Percentiles rank a stretch among this genome's conserved stretches.
Evolutionary conservation across 768 basidiomycete species (phyloP).

Genomic region (Atractiella rhizophila): DNA sequence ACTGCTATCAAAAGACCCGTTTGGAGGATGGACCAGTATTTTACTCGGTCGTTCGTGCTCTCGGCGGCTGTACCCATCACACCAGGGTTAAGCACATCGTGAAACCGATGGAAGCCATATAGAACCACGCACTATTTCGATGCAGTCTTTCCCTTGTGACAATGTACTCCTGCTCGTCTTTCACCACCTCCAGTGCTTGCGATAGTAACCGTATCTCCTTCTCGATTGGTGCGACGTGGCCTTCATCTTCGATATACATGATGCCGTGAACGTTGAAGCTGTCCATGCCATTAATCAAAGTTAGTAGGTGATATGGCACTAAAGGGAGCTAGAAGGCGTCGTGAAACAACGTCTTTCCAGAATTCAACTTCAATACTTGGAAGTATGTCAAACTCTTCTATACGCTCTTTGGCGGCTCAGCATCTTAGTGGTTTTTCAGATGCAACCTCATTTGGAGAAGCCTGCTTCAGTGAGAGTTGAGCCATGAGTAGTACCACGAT

Average conservation of each 20-base stretch:
- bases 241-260: slow-evolving; percentile 68
- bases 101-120: not conserved
- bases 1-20: slow-evolving; percentile 60
- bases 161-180: slow-evolving; percentile 98
- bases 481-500: no score
- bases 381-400: no score
- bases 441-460: no score
- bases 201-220: slow-evolving; percentile 71
- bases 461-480: no score
- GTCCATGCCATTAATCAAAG: no score
- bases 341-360: no score
- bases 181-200: slow-evolving; percentile 57
- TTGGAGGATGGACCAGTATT: slow-evolving; percentile 96
- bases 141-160: slow-evolving; percentile 78
- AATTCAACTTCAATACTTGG: no score
- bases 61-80: slow-evolving; percentile 22
- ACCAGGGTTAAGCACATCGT: not conserved
- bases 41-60: slow-evolving; percentile 58
- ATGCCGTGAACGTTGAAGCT: slow-evolving; percentile 98
- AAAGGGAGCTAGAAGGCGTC: no score
- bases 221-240: slow-evolving; percentile 71
- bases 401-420: no score
- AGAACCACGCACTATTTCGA: slow-evolving; percentile 57
- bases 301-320: slow-evolving; percentile 5
- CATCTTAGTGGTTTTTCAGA: no score